Evolutionary conservation across 192 early-diverging fungal species (phyloP).

Genomic region (Gryganskiella cystojenkinii): DNA sequence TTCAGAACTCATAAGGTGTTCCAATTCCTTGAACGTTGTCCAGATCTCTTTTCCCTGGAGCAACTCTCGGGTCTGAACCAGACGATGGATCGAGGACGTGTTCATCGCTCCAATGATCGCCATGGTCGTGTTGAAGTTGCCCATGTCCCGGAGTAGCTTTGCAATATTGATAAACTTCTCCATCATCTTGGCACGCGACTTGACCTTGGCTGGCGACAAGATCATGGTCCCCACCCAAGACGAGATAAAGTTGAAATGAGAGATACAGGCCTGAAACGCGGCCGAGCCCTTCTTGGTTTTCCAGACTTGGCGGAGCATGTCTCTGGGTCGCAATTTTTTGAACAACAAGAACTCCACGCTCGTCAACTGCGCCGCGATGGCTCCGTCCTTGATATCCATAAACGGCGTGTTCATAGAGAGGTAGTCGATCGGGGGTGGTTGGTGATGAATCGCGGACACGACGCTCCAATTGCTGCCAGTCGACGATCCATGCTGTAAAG

Average conservation of each 20-base stretch:
- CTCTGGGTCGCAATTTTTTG: conserved; percentile 65
- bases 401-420: conserved; percentile 55
- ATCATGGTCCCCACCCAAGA: conserved; percentile 79
- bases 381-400: conserved; percentile 64
- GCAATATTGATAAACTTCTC: conserved; percentile 79
- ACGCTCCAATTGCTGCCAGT: too few species aligned
- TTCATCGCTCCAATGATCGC: conserved; percentile 81
- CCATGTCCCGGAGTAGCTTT: conserved; percentile 67
- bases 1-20: conserved; percentile 75
- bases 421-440: conserved; percentile 16
- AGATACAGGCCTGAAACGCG: conserved; percentile 67
- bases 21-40: conserved; percentile 66
- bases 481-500: background rate
- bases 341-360: conserved; percentile 74
- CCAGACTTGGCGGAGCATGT: conserved; percentile 71
- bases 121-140: conserved; percentile 86
- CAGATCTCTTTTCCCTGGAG: conserved; percentile 61
- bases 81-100: conserved; percentile 67
- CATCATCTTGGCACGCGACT: conserved; percentile 69
- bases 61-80: conserved; percentile 70
- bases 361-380: conserved; percentile 74
- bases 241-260: conserved; percentile 79
- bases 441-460: too few species aligned
- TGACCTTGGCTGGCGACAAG: conserved; percentile 69
- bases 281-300: conserved; percentile 50